Evolutionary conservation across 2,329 filamentous ascomycete genomes (phyloP), one percentile per base, ranked within the genome.

Genomic region (Aureobasidium pullulans): DNA sequence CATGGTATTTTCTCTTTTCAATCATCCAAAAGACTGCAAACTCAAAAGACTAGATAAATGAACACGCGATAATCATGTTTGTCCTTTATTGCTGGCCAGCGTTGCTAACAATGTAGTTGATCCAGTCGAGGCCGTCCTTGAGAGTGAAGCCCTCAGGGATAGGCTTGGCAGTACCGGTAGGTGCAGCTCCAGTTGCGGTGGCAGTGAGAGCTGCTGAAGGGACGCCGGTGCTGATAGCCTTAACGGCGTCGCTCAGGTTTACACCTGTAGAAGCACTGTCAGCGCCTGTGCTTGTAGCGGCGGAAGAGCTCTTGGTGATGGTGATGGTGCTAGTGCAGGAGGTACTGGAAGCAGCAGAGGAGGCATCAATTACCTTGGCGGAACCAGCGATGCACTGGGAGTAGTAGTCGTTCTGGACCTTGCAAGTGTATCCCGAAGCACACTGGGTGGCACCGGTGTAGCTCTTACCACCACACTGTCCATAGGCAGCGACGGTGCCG

Each of bases 401-500:
- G 62, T 75, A 75, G 53, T 66, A 75, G 11, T 69, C 64, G 53
- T 70, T 73, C 62, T 66, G 58, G 29, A 64, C 64, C 11, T 67
- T 64, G 65, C 72, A 75, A 29, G 67, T 71, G 49, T 67, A 72
- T 1, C 68, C 68, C 57, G 68, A 66, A 11, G 40, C 66, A 60
- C 73, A 75, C 2, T 60, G 63, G 9, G 70, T 74, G 4, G 71
- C 58, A 1, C 72, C 72, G 8, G 66, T 70, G 67, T 69, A 75
- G 46, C 65, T 66, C 23, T 40, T 61, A 9, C 73, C 73, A 39
- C 73, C 73, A 49, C 73, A 73, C 54, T 72, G 71, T 11, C 62
- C 63, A n/a, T 40, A 56, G 23, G 58, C 37, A 28, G 58, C 23
- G 23, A 53, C 48, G 54, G 48, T 15, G 4, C 48, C 44, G 39